Evolutionary conservation across 306 rosid species (phyloP), one percentile per base, ranked within the genome.

Genomic region (Acmispon strigosus): DNA sequence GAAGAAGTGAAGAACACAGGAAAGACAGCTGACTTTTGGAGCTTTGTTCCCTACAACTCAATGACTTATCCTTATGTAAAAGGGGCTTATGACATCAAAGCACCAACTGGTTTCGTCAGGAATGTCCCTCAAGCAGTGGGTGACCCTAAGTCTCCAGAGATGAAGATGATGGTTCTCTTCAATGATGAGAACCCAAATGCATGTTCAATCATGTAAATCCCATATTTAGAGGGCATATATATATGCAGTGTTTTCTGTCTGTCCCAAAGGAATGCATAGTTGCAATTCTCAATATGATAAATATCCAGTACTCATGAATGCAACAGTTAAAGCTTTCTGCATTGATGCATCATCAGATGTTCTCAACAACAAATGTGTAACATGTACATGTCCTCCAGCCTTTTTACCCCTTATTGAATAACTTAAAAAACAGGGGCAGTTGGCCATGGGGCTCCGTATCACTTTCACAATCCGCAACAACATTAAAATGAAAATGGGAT

Each of bases 141-240:
- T 10, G 68, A 62, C 54, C 90, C 84, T 0, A 82, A 84, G 42
- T 87, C 89, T 0, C 73, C 87, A 0, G 96, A 90, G n/a, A 83
- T 88, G 80, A 82, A 87, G 82, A 70, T 84, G 42, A 76, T 73
- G 32, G 11, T 62, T 0, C 75, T 88, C 78, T 92, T 92, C 32
- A 88, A 90, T 22, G 96, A 92, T 74, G 96, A 92, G 15, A 92
- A 92, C 50, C 91, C 96, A 17, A 49, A 88, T 73, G 85, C 90
- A 7, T 90, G 98, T 44, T 84, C 93, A 13, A 72, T 86, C 37
- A 92, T 92, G 98, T 88, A 66, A 71, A 42, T 27, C 10, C 41
- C 1, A 32, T 32, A n/a, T n/a, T n/a, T n/a, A n/a, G n/a, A n/a
- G n/a, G n/a, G n/a, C n/a, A n/a, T n/a, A n/a, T n/a, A n/a, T n/a